Percentiles rank a stretch among this genome's conserved stretches.
phyloP scores from a whole-genome alignment of 1,139 yeast species.

The Hyphopichia khmerensis region DNA sequence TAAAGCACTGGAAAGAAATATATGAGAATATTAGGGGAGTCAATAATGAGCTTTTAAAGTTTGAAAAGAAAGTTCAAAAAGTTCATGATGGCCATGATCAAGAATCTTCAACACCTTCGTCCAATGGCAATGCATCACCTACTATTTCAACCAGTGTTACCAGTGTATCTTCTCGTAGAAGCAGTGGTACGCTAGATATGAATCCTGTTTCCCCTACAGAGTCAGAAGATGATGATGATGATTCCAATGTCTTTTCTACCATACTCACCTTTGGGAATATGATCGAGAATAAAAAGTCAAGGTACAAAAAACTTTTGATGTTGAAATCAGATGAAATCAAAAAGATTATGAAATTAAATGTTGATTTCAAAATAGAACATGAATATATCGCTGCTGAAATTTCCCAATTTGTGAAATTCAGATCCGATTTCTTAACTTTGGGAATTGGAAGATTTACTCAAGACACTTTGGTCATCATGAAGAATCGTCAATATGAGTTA shows the following conservation, averaged over 20 bases:
- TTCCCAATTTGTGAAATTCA: constrained; percentile 54
- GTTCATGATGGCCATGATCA: background rate
- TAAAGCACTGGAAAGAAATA: constrained; percentile 54
- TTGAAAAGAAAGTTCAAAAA: constrained; percentile 19
- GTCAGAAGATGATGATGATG: constrained; percentile 3
- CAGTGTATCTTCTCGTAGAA: background rate
- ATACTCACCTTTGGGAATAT: constrained; percentile 35
- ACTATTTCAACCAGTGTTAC: constrained; percentile 2
- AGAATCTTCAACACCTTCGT: too few species aligned
- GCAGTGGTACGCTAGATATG: constrained; percentile 2
- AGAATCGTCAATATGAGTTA: constrained; percentile 8
- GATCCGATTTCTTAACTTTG: constrained; percentile 38
- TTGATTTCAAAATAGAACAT: constrained; percentile 48
- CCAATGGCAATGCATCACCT: background rate
- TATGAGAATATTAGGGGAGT: constrained; percentile 27
- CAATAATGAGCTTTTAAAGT: constrained; percentile 30
- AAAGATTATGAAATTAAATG: constrained; percentile 31
- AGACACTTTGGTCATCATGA: constrained; percentile 10
- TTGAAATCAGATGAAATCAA: constrained; percentile 34
- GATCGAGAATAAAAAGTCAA: constrained; percentile 34
- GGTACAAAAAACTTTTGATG: constrained; percentile 31
- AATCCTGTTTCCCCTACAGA: background rate
- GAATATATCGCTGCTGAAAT: constrained; percentile 64
- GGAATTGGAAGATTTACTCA: constrained; percentile 33
- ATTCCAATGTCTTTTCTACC: constrained; percentile 14